A percentile compares a stretch with the other conserved stretches of the same genome.
phyloP scores from a whole-genome alignment of 169 alveolate species.

The Plasmodium inui region DNA sequence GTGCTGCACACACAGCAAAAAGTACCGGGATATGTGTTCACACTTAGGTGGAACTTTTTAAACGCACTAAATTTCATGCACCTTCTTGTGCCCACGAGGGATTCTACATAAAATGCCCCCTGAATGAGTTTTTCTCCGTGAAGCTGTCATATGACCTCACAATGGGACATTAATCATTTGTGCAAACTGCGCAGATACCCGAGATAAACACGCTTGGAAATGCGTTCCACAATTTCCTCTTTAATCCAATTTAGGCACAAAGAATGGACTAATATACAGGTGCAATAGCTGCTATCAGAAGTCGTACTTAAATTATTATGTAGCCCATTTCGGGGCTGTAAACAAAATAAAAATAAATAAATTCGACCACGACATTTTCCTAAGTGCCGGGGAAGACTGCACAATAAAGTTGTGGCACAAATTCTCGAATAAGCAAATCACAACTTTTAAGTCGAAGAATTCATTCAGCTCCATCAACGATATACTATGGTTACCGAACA shows the following conservation, averaged over 20 bases:
- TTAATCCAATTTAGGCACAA: slow-evolving; percentile 32
- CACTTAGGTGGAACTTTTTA: neutral
- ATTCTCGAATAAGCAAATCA: slow-evolving; percentile 48
- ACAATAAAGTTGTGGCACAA: slow-evolving; percentile 67
- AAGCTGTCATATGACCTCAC: neutral
- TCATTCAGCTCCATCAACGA: slow-evolving; percentile 63
- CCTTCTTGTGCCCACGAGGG: neutral
- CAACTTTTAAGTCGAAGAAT: slow-evolving; percentile 73
- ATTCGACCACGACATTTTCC: slow-evolving; percentile 68
- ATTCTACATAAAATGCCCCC: neutral
- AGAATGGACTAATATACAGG: slow-evolving; percentile 70
- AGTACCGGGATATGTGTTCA: neutral
- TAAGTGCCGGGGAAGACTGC: slow-evolving; percentile 75
- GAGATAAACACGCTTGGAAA: neutral
- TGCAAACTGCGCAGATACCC: neutral
- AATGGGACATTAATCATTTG: neutral
- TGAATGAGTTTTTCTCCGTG: neutral
- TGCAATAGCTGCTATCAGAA: slow-evolving; percentile 75
- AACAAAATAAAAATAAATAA: slow-evolving; percentile 61
- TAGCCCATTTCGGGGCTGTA: slow-evolving; percentile 70
- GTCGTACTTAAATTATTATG: slow-evolving; percentile 58
- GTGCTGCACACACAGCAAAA: neutral
- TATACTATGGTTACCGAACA: slow-evolving; percentile 50
- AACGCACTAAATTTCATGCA: neutral
- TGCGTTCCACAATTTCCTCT: neutral